Base-by-base conservation (phyloP, 2,329 filamentous ascomycete genomes). In the Fusarium beomiforme region DNA sequence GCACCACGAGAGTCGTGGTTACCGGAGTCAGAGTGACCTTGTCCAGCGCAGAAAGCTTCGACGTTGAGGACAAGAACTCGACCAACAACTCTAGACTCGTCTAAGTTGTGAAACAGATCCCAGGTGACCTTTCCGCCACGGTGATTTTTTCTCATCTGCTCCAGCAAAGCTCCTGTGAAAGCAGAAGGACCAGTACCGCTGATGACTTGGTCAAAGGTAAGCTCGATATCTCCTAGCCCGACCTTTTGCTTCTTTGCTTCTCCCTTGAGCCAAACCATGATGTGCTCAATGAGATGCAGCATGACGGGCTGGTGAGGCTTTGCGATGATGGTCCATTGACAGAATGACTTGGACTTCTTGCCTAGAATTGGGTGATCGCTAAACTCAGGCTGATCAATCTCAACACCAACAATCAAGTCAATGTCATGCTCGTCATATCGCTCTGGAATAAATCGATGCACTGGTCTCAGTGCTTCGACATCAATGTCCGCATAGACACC, bases 281-380 rank as follows among this genome's bases (percentile, higher is more conserved):
- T 92, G 74, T 90, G 88, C 77, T 92, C 89, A 49, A 93, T 87
- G 6, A 93, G 84, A 34, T 83, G 82, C 78, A 92, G 83, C 89
- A 93, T 92, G 60, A 93, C 89, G 3, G 90, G 89, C 29, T 90
- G 85, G 21, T 85, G 83, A 2, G 91, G 90, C 76, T 92, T 91
- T 73, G 88, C 88, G 82, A 92, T 90, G 75, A 93, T 92, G 0
- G 91, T 93, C 91, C 91, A 93, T 76, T 93, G 91, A 78, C 91
- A 93, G 77, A 93, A 93, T 0, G 90, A 93, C 71, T 85, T 83
- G 39, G 88, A 92, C 79, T 93, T 93, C 51, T 85, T 85, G 17
- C 91, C 91, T 1, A 93, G 83, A 34, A 93, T 89, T 3, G 88
- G 85, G 76, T 93, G 91, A 53, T 89, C 80, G 21, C 81, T 82